A percentile compares a stretch with the other conserved stretches of the same genome.
Conservation (phyloP, 192 early-diverging fungal species). For the Umbelopsis isabellina region DNA sequence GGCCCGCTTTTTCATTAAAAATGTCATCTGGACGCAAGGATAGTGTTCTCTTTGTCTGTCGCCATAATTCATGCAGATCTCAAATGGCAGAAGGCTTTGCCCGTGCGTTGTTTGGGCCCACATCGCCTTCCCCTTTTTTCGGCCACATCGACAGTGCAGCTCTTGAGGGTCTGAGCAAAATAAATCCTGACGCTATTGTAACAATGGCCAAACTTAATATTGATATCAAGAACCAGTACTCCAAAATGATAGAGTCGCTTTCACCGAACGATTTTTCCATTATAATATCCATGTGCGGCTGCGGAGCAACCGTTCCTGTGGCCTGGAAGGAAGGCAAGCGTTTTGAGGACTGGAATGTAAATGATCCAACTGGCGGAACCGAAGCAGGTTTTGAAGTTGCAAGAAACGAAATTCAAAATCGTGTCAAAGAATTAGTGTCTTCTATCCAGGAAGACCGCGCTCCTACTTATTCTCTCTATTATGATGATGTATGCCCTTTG, state of each 20-base stretch:
- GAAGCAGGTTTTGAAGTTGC: neutral
- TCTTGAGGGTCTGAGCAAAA: neutral
- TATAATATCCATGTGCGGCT: constrained; percentile 28
- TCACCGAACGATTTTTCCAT: constrained; percentile 1
- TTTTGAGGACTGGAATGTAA: constrained; percentile 26
- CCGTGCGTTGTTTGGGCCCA: too few relatives aligned
- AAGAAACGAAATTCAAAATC: constrained; percentile 14
- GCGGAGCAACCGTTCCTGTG: constrained; percentile 21
- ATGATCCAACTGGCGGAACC: constrained; percentile 9
- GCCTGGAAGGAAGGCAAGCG: constrained; percentile 19
- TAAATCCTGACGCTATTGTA: constrained; percentile 10
- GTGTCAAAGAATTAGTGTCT: constrained; percentile 21
- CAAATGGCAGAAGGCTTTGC: constrained; percentile 29
- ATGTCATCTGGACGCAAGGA: too few relatives aligned
- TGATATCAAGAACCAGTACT: neutral
- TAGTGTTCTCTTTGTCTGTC: constrained; percentile 27
- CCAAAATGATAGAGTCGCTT: constrained; percentile 15
- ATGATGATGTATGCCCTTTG: constrained; percentile 5
- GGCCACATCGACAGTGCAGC: constrained; percentile 19
- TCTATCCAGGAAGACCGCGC: constrained; percentile 4
- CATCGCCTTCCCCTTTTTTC: neutral
- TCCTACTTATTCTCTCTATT: constrained; percentile 18
- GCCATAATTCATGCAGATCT: constrained; percentile 24
- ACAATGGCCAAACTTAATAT: neutral
- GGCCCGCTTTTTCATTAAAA: too few relatives aligned